These are phyloP conservation scores for Dendrobium nobile DNA, from an alignment of 106 monocot species.

Conservation along the genomic window DNA sequence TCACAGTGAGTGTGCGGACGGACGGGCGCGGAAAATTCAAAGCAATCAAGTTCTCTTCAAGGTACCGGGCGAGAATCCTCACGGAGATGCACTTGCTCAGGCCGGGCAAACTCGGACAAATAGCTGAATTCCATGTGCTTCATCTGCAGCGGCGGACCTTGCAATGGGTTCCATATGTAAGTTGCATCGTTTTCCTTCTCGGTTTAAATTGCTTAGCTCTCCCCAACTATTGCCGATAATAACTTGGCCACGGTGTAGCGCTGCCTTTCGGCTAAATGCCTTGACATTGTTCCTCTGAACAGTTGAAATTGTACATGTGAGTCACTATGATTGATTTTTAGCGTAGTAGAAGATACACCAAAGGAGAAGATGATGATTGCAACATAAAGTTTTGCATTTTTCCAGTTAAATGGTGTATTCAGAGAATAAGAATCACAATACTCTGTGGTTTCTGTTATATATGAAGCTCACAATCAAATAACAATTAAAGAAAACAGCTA, in stretches of 20 bases:
- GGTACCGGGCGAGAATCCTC: constrained; percentile 61
- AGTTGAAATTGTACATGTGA: background rate
- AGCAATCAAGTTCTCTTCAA: constrained; percentile 67
- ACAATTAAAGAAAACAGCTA: no score
- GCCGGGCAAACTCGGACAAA: constrained; percentile 30
- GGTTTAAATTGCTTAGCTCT: background rate
- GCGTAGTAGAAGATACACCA: no score
- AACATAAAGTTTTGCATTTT: no score
- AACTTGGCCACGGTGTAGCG: background rate
- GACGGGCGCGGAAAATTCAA: constrained; percentile 89
- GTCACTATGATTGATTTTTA: background rate
- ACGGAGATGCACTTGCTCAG: constrained; percentile 71
- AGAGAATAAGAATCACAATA: no score
- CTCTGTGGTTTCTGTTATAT: no score
- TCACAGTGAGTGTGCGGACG: constrained; percentile 66
- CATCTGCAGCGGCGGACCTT: constrained; percentile 74
- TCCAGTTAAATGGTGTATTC: no score
- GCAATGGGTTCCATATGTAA: constrained; percentile 86
- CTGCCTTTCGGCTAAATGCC: no score
- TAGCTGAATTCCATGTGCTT: constrained; percentile 63
- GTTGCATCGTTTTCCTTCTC: constrained; percentile 4
- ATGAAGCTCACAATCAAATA: no score
- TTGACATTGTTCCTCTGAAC: no score
- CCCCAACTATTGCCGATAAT: background rate
- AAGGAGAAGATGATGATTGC: no score